phyloP scores from a whole-genome alignment of 768 basidiomycete genomes.

The Lentinula sp. region DNA sequence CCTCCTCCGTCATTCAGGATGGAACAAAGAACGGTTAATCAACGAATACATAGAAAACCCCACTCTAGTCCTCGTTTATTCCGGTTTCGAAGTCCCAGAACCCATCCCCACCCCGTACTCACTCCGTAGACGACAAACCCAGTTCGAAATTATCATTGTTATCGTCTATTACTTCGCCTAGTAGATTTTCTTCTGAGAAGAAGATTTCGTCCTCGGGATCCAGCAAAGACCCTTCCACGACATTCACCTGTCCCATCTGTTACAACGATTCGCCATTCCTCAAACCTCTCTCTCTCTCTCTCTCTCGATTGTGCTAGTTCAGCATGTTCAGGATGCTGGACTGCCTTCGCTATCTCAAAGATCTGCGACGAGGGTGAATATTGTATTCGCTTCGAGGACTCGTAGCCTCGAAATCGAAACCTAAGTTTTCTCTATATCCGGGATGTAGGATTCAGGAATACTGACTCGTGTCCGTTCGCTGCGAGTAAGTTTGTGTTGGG shows the following conservation, averaged over 20 bases:
- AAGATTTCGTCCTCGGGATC: constrained; percentile 10
- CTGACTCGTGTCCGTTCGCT: constrained; percentile 82
- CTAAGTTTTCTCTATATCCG: constrained; percentile 95
- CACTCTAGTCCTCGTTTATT: constrained; percentile 60
- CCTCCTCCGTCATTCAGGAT: constrained; percentile 76
- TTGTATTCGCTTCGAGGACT: constrained; percentile 72
- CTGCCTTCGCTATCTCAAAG: constrained; percentile 71
- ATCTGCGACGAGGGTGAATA: constrained; percentile 78
- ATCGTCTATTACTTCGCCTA: constrained; percentile 21
- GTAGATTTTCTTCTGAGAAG: constrained; percentile 20
- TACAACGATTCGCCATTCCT: constrained; percentile 66
- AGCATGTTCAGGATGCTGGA: constrained; percentile 85
- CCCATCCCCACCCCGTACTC: constrained; percentile 18
- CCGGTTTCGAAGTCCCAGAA: constrained; percentile 48
- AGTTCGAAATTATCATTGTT: constrained; percentile 25
- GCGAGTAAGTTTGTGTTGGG: constrained; percentile 64
- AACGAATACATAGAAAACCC: constrained; percentile 98
- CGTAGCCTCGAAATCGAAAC: constrained; percentile 72
- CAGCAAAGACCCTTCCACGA: constrained; percentile 8
- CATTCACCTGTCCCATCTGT: constrained; percentile 92
- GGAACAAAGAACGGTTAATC: constrained; percentile 96
- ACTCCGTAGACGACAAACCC: constrained; percentile 13
- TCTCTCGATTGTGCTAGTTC: constrained; percentile 70
- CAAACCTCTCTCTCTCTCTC: constrained; percentile 59
- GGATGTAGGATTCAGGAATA: constrained; percentile 68